phyloP scores from a whole-genome alignment of 352 stramenopile species.

The Phytophthora syringae region DNA sequence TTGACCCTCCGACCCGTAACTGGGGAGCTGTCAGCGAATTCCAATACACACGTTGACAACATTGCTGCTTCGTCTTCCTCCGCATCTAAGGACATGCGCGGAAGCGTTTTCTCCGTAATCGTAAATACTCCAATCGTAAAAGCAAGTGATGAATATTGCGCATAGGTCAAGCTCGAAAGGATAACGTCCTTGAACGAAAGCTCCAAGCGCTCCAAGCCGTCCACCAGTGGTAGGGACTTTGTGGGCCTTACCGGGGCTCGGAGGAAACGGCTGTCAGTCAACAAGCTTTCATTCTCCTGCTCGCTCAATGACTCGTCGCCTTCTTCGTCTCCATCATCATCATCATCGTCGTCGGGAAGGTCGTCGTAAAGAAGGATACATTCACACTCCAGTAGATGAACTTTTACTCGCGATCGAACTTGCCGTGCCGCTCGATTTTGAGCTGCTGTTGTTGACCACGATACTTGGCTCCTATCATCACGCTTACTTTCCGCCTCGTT shows the following conservation, averaged over 20 bases:
- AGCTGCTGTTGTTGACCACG: constrained; percentile 44
- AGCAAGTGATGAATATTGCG: constrained; percentile 54
- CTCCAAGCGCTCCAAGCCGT: constrained; percentile 73
- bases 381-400: constrained; percentile 81
- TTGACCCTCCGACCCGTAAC: constrained; percentile 64
- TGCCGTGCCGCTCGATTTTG: constrained; percentile 46
- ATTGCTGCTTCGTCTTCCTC: constrained; percentile 66
- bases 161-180: constrained; percentile 66
- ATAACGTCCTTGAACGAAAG: constrained; percentile 77
- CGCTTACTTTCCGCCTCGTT: constrained; percentile 28
- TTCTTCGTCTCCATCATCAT: constrained; percentile 27
- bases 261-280: constrained; percentile 33
- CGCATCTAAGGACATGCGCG: constrained; percentile 78
- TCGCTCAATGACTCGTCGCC: constrained; percentile 25
- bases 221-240: constrained; percentile 58
- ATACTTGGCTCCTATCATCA: constrained; percentile 33
- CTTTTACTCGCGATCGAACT: constrained; percentile 70
- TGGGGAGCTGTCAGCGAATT: constrained; percentile 69
- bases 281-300: constrained; percentile 15
- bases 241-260: constrained; percentile 31
- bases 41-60: constrained; percentile 63
- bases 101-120: constrained; percentile 76
- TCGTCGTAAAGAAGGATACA: constrained; percentile 86
- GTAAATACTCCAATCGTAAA: constrained; percentile 69
- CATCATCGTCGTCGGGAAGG: constrained; percentile 62